Conservation (phyloP, 2,329 filamentous ascomycete species). For the Clonostachys sp. region DNA sequence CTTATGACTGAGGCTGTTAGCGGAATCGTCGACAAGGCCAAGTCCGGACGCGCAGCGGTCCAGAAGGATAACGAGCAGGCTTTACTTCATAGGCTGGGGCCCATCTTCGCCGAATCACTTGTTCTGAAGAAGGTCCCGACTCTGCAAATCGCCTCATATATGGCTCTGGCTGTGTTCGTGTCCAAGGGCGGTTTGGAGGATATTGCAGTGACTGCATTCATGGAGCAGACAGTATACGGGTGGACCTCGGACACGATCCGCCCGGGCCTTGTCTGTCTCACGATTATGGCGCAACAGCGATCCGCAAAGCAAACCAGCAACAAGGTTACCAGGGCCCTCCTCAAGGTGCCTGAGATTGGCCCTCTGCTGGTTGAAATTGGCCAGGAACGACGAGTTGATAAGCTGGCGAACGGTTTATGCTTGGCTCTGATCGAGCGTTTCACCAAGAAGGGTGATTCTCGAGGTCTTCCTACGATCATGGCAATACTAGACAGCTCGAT, state of each 20-base stretch:
- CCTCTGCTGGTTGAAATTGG: constrained; percentile 56
- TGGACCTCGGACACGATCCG: constrained; percentile 71
- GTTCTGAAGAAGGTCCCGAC: constrained; percentile 72
- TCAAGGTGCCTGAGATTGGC: constrained; percentile 59
- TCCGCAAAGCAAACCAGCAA: constrained; percentile 64
- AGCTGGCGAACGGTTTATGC: constrained; percentile 67
- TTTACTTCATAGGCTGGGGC: constrained; percentile 59
- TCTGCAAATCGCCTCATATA: constrained; percentile 82
- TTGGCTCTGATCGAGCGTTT: constrained; percentile 59
- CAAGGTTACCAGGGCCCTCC: constrained; percentile 63
- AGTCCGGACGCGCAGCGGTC: constrained; percentile 70
- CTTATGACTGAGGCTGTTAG: constrained; percentile 82
- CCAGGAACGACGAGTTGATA: constrained; percentile 63
- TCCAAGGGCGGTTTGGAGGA: constrained; percentile 79
- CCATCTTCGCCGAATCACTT: constrained; percentile 74
- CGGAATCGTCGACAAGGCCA: constrained; percentile 72
- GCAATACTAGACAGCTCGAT: constrained; percentile 55
- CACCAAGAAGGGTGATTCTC: constrained; percentile 53
- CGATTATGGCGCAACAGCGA: constrained; percentile 77
- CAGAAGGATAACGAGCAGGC: constrained; percentile 80
- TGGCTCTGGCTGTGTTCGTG: constrained; percentile 82
- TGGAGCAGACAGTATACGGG: constrained; percentile 79
- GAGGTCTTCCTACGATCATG: constrained; percentile 55
- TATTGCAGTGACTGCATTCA: constrained; percentile 74
- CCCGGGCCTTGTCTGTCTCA: constrained; percentile 73